A percentile compares a stretch with the other conserved stretches of the same genome.
phyloP scores from a whole-genome alignment of 768 basidiomycete species.

The Russula sp. region DNA sequence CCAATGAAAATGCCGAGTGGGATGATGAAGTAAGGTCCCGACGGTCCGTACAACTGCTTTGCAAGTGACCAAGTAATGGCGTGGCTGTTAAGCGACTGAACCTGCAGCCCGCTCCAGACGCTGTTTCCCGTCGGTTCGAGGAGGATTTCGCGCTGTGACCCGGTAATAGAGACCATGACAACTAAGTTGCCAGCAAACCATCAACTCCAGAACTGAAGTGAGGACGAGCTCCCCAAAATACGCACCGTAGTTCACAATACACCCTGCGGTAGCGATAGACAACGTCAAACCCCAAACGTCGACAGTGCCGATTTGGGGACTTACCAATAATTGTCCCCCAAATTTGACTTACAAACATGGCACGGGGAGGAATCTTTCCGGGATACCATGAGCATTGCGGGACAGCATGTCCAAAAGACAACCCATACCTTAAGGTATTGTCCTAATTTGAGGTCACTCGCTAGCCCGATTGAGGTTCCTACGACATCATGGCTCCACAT shows the following conservation, averaged over 20 bases:
- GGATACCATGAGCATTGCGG: background rate
- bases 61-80: conserved; percentile 66
- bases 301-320: background rate
- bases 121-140: conserved; percentile 54
- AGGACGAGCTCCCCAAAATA: background rate
- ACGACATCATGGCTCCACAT: conserved; percentile 69
- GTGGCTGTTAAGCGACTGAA: conserved; percentile 53
- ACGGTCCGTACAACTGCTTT: conserved; percentile 52
- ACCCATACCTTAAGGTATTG: conserved; percentile 40
- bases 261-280: conserved; percentile 24
- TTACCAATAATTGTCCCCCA: conserved; percentile 58
- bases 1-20: conserved; percentile 55
- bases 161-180: conserved; percentile 57
- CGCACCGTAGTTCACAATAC: conserved; percentile 41
- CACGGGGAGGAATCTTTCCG: conserved; percentile 62
- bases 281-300: background rate
- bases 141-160: conserved; percentile 52
- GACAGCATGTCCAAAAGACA: background rate
- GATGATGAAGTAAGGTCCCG: conserved; percentile 56
- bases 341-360: conserved; percentile 63
- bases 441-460: conserved; percentile 56
- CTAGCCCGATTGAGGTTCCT: conserved; percentile 50
- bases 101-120: conserved; percentile 45
- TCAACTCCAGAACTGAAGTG: conserved; percentile 33
- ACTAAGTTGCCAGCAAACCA: conserved; percentile 35